Evolutionary conservation across 108 stramenopile genomes (phyloP).

Genomic region (Fragilariopsis cylindrus): DNA sequence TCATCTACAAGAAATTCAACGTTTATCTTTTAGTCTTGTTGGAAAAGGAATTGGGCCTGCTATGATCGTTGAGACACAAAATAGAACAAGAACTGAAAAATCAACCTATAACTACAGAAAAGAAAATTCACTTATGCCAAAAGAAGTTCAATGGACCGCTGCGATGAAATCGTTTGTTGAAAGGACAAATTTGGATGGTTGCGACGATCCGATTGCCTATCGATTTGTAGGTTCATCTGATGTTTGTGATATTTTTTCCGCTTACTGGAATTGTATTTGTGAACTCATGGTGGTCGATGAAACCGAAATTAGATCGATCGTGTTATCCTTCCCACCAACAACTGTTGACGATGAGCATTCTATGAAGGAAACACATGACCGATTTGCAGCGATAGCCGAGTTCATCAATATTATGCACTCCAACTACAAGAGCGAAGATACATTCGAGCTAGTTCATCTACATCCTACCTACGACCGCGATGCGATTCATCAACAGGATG

Average conservation of each 20-base stretch:
- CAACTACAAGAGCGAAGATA: constrained; percentile 56
- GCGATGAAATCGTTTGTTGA: constrained; percentile 66
- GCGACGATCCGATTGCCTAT: constrained; percentile 52
- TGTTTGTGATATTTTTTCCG: constrained; percentile 49
- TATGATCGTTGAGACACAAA: constrained; percentile 60
- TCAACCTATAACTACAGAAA: constrained; percentile 9
- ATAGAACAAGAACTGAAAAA: constrained; percentile 33
- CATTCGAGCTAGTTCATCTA: constrained; percentile 63
- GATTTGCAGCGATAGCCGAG: constrained; percentile 71
- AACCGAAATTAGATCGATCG: constrained; percentile 43
- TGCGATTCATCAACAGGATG: constrained; percentile 31
- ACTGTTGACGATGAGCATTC: constrained; percentile 8
- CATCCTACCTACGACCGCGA: constrained; percentile 67
- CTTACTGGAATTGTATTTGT: constrained; percentile 81
- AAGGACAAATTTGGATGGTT: constrained; percentile 49
- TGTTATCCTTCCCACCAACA: constrained; percentile 58
- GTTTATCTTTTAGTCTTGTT: constrained; percentile 62
- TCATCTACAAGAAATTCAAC: constrained; percentile 60
- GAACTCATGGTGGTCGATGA: constrained; percentile 58
- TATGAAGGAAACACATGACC: constrained; percentile 32
- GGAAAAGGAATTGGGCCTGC: constrained; percentile 81
- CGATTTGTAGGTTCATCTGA: constrained; percentile 47
- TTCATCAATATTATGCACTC: constrained; percentile 62
- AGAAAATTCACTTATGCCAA: constrained; percentile 5
- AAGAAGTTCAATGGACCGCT: constrained; percentile 46